Conservation (phyloP, 768 basidiomycete genomes). For the Kwoniella pini region DNA sequence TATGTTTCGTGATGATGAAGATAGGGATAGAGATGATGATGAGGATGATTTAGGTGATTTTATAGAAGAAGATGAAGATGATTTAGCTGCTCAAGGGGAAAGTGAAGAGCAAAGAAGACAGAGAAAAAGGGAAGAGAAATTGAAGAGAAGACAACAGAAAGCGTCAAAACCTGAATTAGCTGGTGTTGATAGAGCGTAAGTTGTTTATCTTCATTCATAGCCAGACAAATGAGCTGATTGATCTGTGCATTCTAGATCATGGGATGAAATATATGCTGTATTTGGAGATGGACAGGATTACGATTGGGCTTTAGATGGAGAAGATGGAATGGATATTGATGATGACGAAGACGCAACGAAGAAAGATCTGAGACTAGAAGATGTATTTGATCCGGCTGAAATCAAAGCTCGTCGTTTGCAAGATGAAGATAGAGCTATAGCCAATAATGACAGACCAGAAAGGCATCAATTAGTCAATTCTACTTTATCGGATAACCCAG, state of each 20-base stretch:
- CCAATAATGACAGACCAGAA: constrained; percentile 86
- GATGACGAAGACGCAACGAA: constrained; percentile 75
- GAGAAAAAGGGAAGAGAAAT: constrained; percentile 58
- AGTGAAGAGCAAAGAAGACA: constrained; percentile 73
- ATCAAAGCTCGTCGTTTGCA: constrained; percentile 85
- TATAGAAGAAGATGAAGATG: constrained; percentile 62
- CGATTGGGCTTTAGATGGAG: constrained; percentile 80
- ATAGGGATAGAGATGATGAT: constrained; percentile 65
- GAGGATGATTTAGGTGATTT: constrained; percentile 68
- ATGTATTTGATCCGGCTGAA: constrained; percentile 86
- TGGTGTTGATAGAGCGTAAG: constrained; percentile 82
- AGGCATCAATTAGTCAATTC: constrained; percentile 90
- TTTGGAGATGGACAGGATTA: constrained; percentile 97
- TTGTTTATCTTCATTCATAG: too few relatives aligned
- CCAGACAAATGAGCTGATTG: too few relatives aligned
- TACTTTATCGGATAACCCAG: constrained; percentile 64
- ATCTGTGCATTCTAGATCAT: constrained; percentile 63
- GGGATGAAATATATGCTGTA: constrained; percentile 93
- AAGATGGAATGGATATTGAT: constrained; percentile 65
- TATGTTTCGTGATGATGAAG: constrained; percentile 76
- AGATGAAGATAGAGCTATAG: constrained; percentile 89
- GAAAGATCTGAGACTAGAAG: constrained; percentile 65
- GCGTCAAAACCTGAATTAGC: constrained; percentile 66
- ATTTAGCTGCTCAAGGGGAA: constrained; percentile 70
- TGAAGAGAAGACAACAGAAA: constrained; percentile 65